These are phyloP conservation scores for Rhodotorula paludigena DNA, from an alignment of 768 basidiomycete genomes.

Conservation along the genomic window DNA sequence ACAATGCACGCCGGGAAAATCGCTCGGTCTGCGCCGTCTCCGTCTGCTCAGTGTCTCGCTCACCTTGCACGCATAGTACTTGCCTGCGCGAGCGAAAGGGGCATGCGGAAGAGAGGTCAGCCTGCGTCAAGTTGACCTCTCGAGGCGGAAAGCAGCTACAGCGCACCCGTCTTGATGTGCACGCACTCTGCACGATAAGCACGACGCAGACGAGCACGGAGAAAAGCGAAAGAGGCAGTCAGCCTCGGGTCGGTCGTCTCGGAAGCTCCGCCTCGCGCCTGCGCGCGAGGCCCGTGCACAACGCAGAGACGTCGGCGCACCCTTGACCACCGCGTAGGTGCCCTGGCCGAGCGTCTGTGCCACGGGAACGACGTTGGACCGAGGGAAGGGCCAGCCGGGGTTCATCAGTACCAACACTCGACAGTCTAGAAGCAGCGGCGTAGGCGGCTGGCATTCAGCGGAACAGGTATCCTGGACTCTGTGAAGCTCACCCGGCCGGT, in stretches of 20 bases:
- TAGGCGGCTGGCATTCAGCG: too few species aligned
- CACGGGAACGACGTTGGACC: not conserved
- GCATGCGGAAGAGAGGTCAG: too few species aligned
- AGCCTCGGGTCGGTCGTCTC: not conserved
- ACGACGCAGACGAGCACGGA: not conserved
- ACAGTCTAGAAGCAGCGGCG: too few species aligned
- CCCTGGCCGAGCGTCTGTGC: slow-evolving; percentile 38
- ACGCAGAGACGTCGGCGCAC: not conserved
- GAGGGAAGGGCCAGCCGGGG: not conserved
- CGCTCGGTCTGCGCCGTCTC: too few species aligned
- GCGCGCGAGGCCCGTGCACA: not conserved
- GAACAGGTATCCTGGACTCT: too few species aligned
- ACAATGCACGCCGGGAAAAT: too few species aligned
- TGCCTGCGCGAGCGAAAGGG: slow-evolving; percentile 68
- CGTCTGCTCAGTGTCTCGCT: not conserved
- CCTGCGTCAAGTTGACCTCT: too few species aligned
- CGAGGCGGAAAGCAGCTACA: not conserved
- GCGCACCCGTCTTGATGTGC: slow-evolving; percentile 35
- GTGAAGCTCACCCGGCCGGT: slow-evolving; percentile 29
- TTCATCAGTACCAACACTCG: too few species aligned
- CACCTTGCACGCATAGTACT: slow-evolving; percentile 92
- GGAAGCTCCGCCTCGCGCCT: not conserved
- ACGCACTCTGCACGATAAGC: slow-evolving; percentile 20
- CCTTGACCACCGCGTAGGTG: slow-evolving; percentile 40
- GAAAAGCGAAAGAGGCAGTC: too few species aligned